Base-by-base conservation (phyloP, 1,139 yeast species). In the Trichomonascaceae sp. region DNA sequence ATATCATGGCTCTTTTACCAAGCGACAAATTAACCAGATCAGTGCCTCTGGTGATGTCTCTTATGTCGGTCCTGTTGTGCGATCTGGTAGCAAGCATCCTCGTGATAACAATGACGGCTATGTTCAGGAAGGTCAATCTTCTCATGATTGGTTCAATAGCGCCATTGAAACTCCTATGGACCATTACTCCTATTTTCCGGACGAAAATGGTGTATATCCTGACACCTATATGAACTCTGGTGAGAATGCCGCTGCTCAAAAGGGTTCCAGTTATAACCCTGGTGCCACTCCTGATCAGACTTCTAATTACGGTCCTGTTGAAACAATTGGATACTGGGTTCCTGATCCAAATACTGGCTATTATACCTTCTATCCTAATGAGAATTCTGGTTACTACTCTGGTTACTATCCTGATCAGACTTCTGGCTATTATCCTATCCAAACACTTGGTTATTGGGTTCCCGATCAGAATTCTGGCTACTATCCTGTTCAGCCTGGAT, bases 41-140 rank as follows among this genome's bases (percentile, higher is more conserved):
- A 72, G 76, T 57, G 61, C 63, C 38, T 70, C 72, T 60, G 77
- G 78, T 0, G 67, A 70, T 51, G 78, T 80, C 48, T 73, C 74
- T 46, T 72, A 73, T 60, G 75, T 80, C 51, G 84, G 80, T 66
- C 68, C 69, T 56, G 83, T 80, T 63, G 74, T 80, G 13, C 38
- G 56, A 7, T 36, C 41, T 36, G 3, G 18, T 3, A 15, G 8
- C 8, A 36, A 36, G 3, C 41, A 9, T 15, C 41, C 41, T 36
- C 41, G 41, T 36, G 41, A 36, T 13, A 17, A n/a, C 4, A n/a
- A 9, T 15, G 41, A 17, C 41, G 41, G 8, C 3, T 36, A 36
- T 36, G 17, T 27, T 27, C 12, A 27, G 32, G 32, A 27, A 17
- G n/a, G 41, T 13, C 41, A 36, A 12, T 2, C 9, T 5, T 6